A percentile compares a stretch with the other conserved stretches of the same genome.
These are phyloP conservation scores for Pleurotus sapidus DNA, from an alignment of 768 basidiomycete species.

Conservation along the genomic window DNA sequence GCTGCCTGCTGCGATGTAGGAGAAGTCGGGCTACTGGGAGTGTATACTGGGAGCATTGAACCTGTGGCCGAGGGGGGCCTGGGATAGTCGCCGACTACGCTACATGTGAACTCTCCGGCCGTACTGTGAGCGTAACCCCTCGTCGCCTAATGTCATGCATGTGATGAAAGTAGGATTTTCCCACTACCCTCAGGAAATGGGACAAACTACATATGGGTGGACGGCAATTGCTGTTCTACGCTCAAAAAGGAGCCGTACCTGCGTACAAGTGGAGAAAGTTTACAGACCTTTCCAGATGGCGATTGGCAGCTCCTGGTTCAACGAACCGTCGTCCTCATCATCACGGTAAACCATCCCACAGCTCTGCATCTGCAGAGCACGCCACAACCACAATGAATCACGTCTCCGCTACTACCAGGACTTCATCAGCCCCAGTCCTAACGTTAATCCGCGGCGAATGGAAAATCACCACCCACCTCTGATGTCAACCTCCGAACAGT, in stretches of 20 bases:
- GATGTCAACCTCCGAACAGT: neutral
- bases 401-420: conserved; percentile 8
- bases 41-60: neutral
- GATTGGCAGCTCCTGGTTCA: neutral
- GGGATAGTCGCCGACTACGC: no score
- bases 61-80: no score
- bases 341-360: conserved; percentile 9
- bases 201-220: no score
- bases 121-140: no score
- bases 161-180: no score
- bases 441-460: neutral
- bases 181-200: no score
- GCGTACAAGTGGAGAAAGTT: no score
- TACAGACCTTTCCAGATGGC: neutral
- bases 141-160: no score
- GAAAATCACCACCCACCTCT: conserved; percentile 1
- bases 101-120: no score
- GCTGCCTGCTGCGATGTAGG: neutral
- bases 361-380: conserved; percentile 2
- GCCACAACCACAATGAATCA: neutral
- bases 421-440: no score
- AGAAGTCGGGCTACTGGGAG: neutral
- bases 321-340: neutral
- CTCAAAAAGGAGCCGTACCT: no score
- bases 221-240: no score